Evolutionary conservation across 345 rosid species (phyloP).

Genomic region (Syzygium oleosum): DNA sequence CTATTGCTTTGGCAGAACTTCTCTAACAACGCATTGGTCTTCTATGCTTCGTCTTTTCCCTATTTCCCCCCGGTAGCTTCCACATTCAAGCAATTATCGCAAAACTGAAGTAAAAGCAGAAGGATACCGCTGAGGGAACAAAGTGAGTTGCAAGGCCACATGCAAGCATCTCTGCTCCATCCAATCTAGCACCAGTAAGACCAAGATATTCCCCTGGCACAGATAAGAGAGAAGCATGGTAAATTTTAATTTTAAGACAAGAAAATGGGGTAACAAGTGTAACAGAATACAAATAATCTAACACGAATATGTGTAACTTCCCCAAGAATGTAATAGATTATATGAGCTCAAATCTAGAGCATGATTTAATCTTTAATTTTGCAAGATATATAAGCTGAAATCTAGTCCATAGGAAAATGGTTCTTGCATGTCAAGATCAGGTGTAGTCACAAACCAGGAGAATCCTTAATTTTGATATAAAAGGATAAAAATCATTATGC

Average conservation of each 20-base stretch:
- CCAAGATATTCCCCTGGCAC: conserved; percentile 67
- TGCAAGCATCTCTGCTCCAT: conserved; percentile 80
- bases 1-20: background rate
- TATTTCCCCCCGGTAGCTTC: background rate
- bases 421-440: background rate
- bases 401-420: background rate
- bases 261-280: background rate
- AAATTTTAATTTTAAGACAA: background rate
- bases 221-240: background rate
- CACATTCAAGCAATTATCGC: background rate
- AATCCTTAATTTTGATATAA: background rate
- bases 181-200: conserved; percentile 70
- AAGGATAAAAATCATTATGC: background rate
- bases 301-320: background rate
- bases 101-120: background rate
- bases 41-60: background rate
- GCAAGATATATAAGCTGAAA: background rate
- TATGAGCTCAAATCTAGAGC: background rate
- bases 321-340: background rate
- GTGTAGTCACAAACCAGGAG: background rate
- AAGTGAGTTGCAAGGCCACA: conserved; percentile 91
- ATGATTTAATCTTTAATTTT: background rate
- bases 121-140: conserved; percentile 53
- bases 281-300: background rate
- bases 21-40: background rate